phyloP scores from a whole-genome alignment of 805 yeast genomes.

The Wickerhamiella cacticola region DNA sequence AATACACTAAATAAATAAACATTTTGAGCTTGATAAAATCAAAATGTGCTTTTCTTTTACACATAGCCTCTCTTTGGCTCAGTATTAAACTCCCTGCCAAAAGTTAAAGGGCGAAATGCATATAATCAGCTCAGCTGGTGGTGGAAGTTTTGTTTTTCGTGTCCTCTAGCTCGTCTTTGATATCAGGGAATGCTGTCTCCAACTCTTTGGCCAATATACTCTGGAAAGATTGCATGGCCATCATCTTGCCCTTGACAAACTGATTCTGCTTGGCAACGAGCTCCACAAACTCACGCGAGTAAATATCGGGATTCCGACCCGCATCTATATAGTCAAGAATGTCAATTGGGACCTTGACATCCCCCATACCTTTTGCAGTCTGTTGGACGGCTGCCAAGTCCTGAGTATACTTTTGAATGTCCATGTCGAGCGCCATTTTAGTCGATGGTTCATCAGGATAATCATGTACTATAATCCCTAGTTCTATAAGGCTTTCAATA shows the following conservation, averaged over 20 bases:
- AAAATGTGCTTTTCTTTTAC: background rate
- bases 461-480: slow-evolving; percentile 88
- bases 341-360: slow-evolving; percentile 46
- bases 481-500: slow-evolving; percentile 72
- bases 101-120: too few species aligned
- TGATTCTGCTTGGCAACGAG: slow-evolving; percentile 86
- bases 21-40: too few species aligned
- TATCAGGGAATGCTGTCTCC: slow-evolving; percentile 65
- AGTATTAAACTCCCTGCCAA: too few species aligned
- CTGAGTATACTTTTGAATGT: slow-evolving; percentile 16
- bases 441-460: slow-evolving; percentile 82
- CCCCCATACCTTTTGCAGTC: slow-evolving; percentile 16
- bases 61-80: background rate
- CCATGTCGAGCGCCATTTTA: slow-evolving; percentile 39
- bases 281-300: slow-evolving; percentile 92
- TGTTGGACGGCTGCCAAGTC: slow-evolving; percentile 18
- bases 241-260: slow-evolving; percentile 70
- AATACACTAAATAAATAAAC: too few species aligned
- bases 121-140: too few species aligned
- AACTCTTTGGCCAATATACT: slow-evolving; percentile 59
- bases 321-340: slow-evolving; percentile 88
- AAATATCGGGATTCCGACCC: slow-evolving; percentile 94
- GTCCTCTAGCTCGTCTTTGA: slow-evolving; percentile 45
- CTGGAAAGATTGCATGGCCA: slow-evolving; percentile 50
- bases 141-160: slow-evolving; percentile 32